These are phyloP conservation scores for Leptographium radiaticola DNA, from an alignment of 2,329 filamentous ascomycete species.

Conservation along the genomic window DNA sequence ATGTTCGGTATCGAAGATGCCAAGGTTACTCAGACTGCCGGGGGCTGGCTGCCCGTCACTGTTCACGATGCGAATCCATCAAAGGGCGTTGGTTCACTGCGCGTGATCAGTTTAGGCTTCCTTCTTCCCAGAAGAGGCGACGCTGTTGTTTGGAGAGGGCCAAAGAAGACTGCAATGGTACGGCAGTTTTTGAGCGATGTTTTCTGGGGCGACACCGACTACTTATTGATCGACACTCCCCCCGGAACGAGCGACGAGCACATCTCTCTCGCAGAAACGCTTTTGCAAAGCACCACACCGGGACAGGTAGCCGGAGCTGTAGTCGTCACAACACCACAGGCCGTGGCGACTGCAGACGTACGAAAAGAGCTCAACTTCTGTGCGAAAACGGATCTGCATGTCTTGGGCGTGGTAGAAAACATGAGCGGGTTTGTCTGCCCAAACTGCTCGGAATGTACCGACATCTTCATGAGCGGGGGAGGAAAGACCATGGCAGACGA, in stretches of 20 bases:
- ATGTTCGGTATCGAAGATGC: constrained; percentile 82
- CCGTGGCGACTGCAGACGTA: constrained; percentile 84
- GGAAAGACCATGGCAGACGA: constrained; percentile 81
- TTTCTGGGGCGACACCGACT: constrained; percentile 78
- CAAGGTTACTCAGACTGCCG: constrained; percentile 83
- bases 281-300: constrained; percentile 49
- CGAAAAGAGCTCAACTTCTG: constrained; percentile 94
- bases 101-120: constrained; percentile 90
- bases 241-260: constrained; percentile 96
- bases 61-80: constrained; percentile 53
- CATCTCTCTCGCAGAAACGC: constrained; percentile 82
- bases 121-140: constrained; percentile 71
- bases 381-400: constrained; percentile 62
- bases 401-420: constrained; percentile 89
- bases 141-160: constrained; percentile 92
- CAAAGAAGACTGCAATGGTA: constrained; percentile 99
- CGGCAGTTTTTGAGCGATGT: constrained; percentile 90
- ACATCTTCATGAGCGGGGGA: constrained; percentile 86
- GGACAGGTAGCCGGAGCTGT: constrained; percentile 76
- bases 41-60: constrained; percentile 81
- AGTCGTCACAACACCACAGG: constrained; percentile 91
- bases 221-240: constrained; percentile 87
- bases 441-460: constrained; percentile 71
- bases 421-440: constrained; percentile 89
- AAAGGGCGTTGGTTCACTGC: constrained; percentile 47